Evolutionary conservation across 1,284 basidiomycete genomes (phyloP), one percentile per base, ranked within the genome.

Genomic region (Vanrija sp.): DNA sequence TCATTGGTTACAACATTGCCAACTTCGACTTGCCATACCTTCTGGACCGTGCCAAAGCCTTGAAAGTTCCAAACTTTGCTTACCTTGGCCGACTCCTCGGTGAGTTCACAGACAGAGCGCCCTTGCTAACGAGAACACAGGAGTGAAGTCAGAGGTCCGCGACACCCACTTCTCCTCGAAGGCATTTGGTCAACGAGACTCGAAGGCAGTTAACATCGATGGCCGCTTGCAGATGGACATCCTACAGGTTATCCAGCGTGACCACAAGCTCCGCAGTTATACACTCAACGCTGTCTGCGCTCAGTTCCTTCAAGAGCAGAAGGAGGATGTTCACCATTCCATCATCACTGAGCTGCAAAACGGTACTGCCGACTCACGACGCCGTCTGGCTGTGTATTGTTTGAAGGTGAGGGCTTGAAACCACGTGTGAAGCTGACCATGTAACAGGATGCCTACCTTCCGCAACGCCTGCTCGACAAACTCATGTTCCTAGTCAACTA

Each of bases 401-500:
- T 77, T 97, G 67, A 97, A 97, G 84, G 91, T 88, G 35, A 56
- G 71, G 58, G 23, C 7, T 18, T 23, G 18, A 18, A 23, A n/a
- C n/a, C 25, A 16, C n/a, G n/a, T 23, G 16, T 14, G 12, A 14
- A 31, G 5, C 42, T 41, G 42, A 49, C 37, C 10, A 8, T 31
- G 9, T 8, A n/a, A 2, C 56, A 95, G 92, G 93, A 97, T 79
- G 93, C 94, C 1, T 97, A 97, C 70, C 83, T 97, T 16, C 94
- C 93, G 0, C 93, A 97, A 75, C 81, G 93, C 45, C 75, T 97
- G 38, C 82, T 98, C 74, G 93, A 97, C 74, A 96, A 96, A 68
- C 80, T 98, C 39, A 96, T 97, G 94, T 96, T 90, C 63, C 92
- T 97, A 67, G 86, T 97, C 72, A 97, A 97, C 72, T 96, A 95